Base-by-base conservation (phyloP, 1,284 basidiomycete species). In the Schizopora paradoxa region DNA sequence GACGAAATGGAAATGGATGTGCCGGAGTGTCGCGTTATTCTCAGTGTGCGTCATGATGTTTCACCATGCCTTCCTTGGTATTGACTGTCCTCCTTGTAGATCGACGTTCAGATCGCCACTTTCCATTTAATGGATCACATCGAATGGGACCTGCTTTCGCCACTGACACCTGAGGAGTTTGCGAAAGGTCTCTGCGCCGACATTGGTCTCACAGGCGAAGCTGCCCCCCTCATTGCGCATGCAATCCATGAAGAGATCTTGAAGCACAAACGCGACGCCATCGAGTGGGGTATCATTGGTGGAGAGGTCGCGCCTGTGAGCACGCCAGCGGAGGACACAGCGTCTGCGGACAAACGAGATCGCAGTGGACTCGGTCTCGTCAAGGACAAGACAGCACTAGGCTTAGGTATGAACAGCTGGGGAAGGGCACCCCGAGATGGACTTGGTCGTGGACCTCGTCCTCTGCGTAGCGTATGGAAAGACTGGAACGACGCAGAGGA, bases 141-240 rank as follows among this genome's bases (percentile, higher is more conserved):
- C 57, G 96, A 99, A 66, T 99, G 96, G 96, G 95, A 99, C 65
- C 76, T 99, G 5, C 79, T 91, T 25, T 97, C 94, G 0, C 77
- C 86, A 0, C 77, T 98, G 13, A 94, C 93, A 0, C 95, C 95
- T 0, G 86, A 95, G 60, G 72, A 71, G 1, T 99, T 98, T 59
- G 82, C 95, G 0, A 66, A 69, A 28, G 81, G 79, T 48, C 84
- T 97, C 40, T 92, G 88, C 58, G 65, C 75, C 28, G 95, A 99
- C 56, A 77, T 98, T 6, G 93, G 92, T 2, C 74, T 99, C 1
- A 75, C 85, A 0, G 89, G 91, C 22, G 92, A 96, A 62, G 91
- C 93, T 0, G 65, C 84, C 8, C 89, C 93, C 3, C 75, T 98
- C 37, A 82, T 99, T 50, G 80, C 95, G 2, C 90, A 94, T 61